Conservation (phyloP, 1,139 yeast species). For the Suhomyces ambrosiae region DNA sequence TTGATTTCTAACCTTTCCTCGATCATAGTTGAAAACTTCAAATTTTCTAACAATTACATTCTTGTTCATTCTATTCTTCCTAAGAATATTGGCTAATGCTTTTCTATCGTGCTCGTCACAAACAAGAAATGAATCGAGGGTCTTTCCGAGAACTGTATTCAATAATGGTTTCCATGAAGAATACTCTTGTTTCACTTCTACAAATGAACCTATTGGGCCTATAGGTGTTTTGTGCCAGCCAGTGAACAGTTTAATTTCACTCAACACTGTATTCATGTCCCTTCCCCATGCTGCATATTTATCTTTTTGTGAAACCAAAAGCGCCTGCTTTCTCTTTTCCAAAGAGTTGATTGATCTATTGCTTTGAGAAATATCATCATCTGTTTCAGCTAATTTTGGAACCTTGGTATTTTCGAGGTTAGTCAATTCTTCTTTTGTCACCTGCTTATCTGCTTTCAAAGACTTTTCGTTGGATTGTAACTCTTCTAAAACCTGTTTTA, state of each 20-base stretch:
- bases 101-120: constrained; percentile 62
- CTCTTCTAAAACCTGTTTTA: constrained; percentile 19
- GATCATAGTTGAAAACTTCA: constrained; percentile 56
- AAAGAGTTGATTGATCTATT: constrained; percentile 7
- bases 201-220: constrained; percentile 80
- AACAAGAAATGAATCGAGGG: constrained; percentile 69
- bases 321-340: constrained; percentile 11
- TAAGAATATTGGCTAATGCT: constrained; percentile 47
- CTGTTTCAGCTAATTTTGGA: constrained; percentile 10
- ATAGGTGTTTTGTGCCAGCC: constrained; percentile 57
- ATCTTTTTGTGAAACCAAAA: constrained; percentile 28
- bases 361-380: constrained; percentile 8
- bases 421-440: constrained; percentile 22
- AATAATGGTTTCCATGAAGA: constrained; percentile 64
- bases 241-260: constrained; percentile 37
- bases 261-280: constrained; percentile 42
- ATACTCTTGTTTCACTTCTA: constrained; percentile 57
- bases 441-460: constrained; percentile 17
- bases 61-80: constrained; percentile 24
- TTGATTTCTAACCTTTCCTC: constrained; percentile 31
- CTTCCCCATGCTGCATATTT: constrained; percentile 51
- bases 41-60: constrained; percentile 56
- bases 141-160: constrained; percentile 50
- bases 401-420: constrained; percentile 13
- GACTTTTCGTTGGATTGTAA: constrained; percentile 17